These are phyloP conservation scores for Ceratobasidium sp. DNA, from an alignment of 1,284 basidiomycete species.

Conservation along the genomic window DNA sequence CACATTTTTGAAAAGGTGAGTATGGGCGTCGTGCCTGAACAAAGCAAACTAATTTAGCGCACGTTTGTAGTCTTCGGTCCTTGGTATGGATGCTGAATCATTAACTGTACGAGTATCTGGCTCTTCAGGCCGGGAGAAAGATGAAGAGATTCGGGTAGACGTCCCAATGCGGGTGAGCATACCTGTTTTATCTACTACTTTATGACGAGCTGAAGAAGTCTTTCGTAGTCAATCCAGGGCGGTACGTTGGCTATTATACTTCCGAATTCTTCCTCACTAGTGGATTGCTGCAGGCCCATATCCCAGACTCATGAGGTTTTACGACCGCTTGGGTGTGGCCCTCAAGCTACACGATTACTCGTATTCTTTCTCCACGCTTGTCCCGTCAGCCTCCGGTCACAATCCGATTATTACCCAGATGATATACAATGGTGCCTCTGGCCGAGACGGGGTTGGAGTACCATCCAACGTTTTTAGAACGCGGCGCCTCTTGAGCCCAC, in stretches of 20 bases:
- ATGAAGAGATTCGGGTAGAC: conserved; percentile 65
- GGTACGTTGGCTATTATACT: conserved; percentile 10
- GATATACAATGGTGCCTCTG: conserved; percentile 74
- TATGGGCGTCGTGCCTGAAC: conserved; percentile 20
- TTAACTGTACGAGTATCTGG: conserved; percentile 54
- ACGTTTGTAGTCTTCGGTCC: conserved; percentile 56
- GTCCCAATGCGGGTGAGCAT: conserved; percentile 70
- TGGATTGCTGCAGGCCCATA: conserved; percentile 67
- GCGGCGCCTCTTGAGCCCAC: neutral
- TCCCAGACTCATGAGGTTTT: conserved; percentile 70
- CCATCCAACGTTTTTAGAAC: conserved; percentile 53
- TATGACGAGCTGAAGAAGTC: neutral
- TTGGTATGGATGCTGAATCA: conserved; percentile 69
- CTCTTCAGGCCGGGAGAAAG: conserved; percentile 51
- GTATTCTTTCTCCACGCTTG: conserved; percentile 72
- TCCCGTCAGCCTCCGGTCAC: conserved; percentile 47
- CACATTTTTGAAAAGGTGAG: conserved; percentile 75
- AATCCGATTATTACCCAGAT: conserved; percentile 60
- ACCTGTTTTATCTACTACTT: neutral
- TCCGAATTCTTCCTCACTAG: neutral
- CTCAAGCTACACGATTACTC: conserved; percentile 67
- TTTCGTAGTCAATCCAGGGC: conserved; percentile 31
- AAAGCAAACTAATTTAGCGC: neutral
- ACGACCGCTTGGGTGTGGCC: conserved; percentile 65
- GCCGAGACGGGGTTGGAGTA: conserved; percentile 63